Evolutionary conservation across 768 basidiomycete species (phyloP).

Genomic region (Russula sp.): DNA sequence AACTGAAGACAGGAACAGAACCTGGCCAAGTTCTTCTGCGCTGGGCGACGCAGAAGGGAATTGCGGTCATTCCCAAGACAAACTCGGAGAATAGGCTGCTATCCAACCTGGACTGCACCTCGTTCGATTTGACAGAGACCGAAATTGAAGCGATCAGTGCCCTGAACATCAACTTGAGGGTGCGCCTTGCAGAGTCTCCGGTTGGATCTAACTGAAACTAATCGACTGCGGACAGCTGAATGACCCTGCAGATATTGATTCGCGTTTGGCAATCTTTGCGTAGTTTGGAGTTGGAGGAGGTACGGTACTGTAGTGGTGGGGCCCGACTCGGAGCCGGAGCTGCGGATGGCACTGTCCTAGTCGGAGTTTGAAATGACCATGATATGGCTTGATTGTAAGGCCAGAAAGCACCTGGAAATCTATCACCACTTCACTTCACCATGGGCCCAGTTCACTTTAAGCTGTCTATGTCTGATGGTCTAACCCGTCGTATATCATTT

Average conservation of each 20-base stretch:
- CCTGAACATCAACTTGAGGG: slow-evolving; percentile 63
- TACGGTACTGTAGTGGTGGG: no score
- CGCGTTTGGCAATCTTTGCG: slow-evolving; percentile 66
- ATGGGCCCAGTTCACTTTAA: slow-evolving; percentile 63
- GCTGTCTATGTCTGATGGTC: slow-evolving; percentile 47
- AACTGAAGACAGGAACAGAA: slow-evolving; percentile 30
- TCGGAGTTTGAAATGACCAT: slow-evolving; percentile 24
- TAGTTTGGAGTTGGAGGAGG: background rate
- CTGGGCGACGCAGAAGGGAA: slow-evolving; percentile 49
- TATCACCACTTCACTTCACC: slow-evolving; percentile 24
- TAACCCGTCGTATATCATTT: slow-evolving; percentile 62
- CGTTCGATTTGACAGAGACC: slow-evolving; percentile 51
- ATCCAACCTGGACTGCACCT: slow-evolving; percentile 47
- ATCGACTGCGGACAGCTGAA: slow-evolving; percentile 50
- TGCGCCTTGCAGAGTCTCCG: slow-evolving; percentile 38
- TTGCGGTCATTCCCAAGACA: slow-evolving; percentile 52
- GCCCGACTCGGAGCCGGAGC: no score
- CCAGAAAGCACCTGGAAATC: background rate
- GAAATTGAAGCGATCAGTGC: slow-evolving; percentile 57
- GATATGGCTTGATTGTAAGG: background rate
- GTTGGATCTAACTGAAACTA: background rate
- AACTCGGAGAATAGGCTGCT: slow-evolving; percentile 41
- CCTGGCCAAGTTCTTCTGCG: slow-evolving; percentile 48
- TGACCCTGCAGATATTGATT: slow-evolving; percentile 65
- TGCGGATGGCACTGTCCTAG: slow-evolving; percentile 22